Evolutionary conservation across 371 early-diverging fungal species (phyloP).

Genomic region (Capniomyces stellatus): DNA sequence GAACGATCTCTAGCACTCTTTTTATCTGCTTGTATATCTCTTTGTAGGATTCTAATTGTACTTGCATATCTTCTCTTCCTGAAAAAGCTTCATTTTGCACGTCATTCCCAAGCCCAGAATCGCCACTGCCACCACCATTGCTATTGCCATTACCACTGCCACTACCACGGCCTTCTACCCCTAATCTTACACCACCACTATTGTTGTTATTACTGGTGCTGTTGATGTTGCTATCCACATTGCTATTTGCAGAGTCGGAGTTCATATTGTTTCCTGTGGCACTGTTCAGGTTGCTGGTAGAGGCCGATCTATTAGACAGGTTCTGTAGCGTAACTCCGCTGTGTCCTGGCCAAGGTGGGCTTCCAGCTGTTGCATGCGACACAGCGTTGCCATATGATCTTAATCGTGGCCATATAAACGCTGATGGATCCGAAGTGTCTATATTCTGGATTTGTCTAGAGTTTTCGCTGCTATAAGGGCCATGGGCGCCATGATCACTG

Average conservation of each 20-base stretch:
- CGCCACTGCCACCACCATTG: too few relatives aligned
- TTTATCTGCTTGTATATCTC: slow-evolving; percentile 17
- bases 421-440: neutral
- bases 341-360: slow-evolving; percentile 5
- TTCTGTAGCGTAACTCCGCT: neutral
- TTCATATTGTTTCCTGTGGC: neutral
- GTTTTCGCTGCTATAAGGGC: neutral
- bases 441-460: neutral
- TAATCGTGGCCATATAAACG: neutral
- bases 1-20: slow-evolving; percentile 18
- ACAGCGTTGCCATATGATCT: neutral
- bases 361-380: slow-evolving; percentile 2
- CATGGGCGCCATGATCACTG: neutral
- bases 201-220: neutral
- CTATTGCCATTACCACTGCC: too few relatives aligned
- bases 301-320: neutral
- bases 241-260: too few relatives aligned
- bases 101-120: neutral
- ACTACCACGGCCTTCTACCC: neutral
- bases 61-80: neutral
- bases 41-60: neutral
- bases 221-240: neutral
- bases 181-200: neutral
- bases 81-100: neutral
- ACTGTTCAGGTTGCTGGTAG: too few relatives aligned